Base-by-base conservation (phyloP, 352 stramenopile species). In the Phytophthora tentaculata region DNA sequence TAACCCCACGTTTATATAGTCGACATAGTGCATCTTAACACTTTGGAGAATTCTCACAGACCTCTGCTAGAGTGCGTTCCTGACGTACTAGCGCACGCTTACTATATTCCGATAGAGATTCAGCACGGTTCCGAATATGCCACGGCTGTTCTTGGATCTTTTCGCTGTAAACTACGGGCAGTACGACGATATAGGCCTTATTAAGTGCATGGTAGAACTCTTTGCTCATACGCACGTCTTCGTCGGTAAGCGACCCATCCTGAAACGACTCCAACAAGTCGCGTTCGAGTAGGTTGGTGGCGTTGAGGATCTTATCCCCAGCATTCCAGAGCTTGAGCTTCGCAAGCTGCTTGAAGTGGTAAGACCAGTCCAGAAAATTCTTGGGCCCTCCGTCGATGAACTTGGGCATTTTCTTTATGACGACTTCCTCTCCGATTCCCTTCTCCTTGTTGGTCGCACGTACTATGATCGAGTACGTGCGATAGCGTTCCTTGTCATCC, bases 351-450 rank as follows among this genome's bases (percentile, higher is more conserved):
- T 24, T 26, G 44, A 55, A 62, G 17, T 55, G 44, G 20, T 62
- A 62, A 17, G 14, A 41, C 17, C 45, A 52, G 20, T 69, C 44
- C 0, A 63, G 35, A 28, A 69, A 63, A 19, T 57, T 32, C 19
- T 63, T 62, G 5, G 44, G 61, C 2, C 35, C 61, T 14, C 61
- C 61, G 0, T 69, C 61, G 14, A 54, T 63, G 44, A 69, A 63
- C 45, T 69, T 69, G 1, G 53, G 22, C 44, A 69, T 63, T 37
- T 69, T 32, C 28, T 69, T 62, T 0, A 32, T 63, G 9, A 58
- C 53, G 10, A 69, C 35, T 41, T 69, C 53, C 39, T 62, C 45
- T 53, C 52, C 14, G 13, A 69, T 54, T 7, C 53, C 43, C 9
- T 62, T 53, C 2, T 41, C 53, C n/a, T 57, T 59, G 53, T 69